Base-by-base conservation (phyloP, 139 green algal genomes). In the Chlorella sp. region DNA sequence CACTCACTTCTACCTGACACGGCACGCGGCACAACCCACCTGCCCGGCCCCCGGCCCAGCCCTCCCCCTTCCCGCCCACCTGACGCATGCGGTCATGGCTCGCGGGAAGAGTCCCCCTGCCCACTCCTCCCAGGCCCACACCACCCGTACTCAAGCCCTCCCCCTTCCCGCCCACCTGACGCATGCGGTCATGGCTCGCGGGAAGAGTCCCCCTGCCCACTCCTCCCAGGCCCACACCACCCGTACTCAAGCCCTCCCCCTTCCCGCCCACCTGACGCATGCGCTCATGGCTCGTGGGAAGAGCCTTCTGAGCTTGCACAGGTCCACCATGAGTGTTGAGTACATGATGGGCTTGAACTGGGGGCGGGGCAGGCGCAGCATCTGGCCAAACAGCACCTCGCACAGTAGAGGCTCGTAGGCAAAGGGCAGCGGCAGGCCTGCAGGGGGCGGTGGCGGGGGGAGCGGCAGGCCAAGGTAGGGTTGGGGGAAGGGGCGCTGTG, bases 341-440 rank as follows among this genome's bases (percentile, higher is more conserved):
- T 99, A 99, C 53, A 96, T 96, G 18, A 99, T 80, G 68, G 95
- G 93, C n/a, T 93, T 93, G 83, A 97, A 94, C 19, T 86, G 83
- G 0, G 97, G 92, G 30, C 57, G 39, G 18, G 97, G 96, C 85
- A 98, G 89, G 11, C 92, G 83, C 91, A 99, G 93, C 95, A 99
- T 93, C 93, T 98, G 95, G 14, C 93, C 91, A 86, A 99, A 98
- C 37, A 99, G 91, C 42, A 93, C 91, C 94, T 99, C 95, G 22
- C 93, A 93, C 84, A 98, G 91, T 53, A 98, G 87, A 34, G 93
- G 88, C 76, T 92, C 93, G 90, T 96, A 93, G 28, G 91, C 40
- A 75, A 93, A 97, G 26, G 93, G 92, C 53, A 97, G 89, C 4
- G 94, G 94, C n/a, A 98, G 91, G 39, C 87, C 87, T 88, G 89